A percentile compares a stretch with the other conserved stretches of the same genome.
These are phyloP conservation scores for Coemansia reversa DNA, from an alignment of 192 early-diverging fungal genomes.

Conservation along the genomic window DNA sequence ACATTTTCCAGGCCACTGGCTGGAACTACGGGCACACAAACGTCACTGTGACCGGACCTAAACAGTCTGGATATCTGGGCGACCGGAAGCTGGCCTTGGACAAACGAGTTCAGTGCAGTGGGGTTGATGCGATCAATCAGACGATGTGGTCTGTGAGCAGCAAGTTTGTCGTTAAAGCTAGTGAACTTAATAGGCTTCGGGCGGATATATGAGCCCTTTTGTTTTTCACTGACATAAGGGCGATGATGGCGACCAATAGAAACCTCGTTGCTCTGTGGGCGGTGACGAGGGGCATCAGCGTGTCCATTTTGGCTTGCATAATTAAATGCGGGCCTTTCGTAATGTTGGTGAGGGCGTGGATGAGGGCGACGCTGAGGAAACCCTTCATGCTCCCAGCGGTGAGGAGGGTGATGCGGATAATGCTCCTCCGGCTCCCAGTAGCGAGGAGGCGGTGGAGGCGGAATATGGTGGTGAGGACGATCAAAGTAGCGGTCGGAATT, in stretches of 20 bases:
- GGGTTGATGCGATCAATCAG: constrained; percentile 23
- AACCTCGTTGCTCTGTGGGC: background rate
- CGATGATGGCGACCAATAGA: background rate
- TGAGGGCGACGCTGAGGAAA: constrained; percentile 1
- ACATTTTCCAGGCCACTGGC: constrained; percentile 30
- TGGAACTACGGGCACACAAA: constrained; percentile 40
- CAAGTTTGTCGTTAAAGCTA: background rate
- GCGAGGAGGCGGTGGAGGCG: constrained; percentile 1
- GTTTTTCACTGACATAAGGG: background rate
- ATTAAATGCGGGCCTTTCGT: background rate
- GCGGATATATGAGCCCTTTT: background rate
- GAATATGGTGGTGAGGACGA: background rate
- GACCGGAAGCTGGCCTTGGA: constrained; percentile 28
- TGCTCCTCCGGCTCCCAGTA: background rate
- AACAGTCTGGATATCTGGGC: constrained; percentile 17
- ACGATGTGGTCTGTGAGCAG: background rate
- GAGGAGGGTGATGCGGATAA: constrained; percentile 6
- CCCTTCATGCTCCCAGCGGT: background rate
- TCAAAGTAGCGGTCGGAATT: background rate
- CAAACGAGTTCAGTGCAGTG: constrained; percentile 22
- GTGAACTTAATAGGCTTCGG: constrained; percentile 10
- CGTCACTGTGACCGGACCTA: constrained; percentile 10
- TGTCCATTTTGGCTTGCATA: background rate
- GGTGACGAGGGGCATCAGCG: background rate
- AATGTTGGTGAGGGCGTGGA: background rate